These are phyloP conservation scores for Aspergillus ochraceus DNA, from an alignment of 2,329 filamentous ascomycete species.

Conservation along the genomic window DNA sequence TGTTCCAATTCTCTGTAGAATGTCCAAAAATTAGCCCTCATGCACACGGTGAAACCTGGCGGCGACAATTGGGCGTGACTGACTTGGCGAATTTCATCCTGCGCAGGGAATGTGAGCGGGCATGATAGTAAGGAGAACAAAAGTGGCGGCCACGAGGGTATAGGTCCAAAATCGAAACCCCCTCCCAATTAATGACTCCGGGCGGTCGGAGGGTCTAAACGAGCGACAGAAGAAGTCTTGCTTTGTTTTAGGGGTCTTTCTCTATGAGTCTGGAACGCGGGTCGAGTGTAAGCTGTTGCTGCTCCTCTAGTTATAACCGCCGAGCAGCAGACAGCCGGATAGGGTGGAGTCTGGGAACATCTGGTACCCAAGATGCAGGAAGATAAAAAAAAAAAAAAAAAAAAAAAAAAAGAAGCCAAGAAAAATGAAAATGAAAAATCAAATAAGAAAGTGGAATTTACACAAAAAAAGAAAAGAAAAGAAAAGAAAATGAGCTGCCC, in stretches of 20 bases:
- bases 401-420: background rate
- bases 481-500: background rate
- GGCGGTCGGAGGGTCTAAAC: background rate
- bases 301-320: background rate
- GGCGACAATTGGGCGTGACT: conserved; percentile 18
- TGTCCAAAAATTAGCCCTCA: conserved; percentile 18
- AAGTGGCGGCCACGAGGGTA: conserved; percentile 7
- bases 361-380: background rate
- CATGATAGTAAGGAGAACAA: conserved; percentile 16
- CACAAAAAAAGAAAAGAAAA: background rate
- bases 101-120: conserved; percentile 13
- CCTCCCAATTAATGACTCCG: background rate
- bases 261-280: background rate
- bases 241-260: background rate
- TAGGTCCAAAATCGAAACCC: background rate
- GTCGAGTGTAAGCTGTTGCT: background rate
- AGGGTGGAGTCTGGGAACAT: background rate
- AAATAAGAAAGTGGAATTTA: too few relatives aligned
- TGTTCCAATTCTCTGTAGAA: conserved; percentile 70
- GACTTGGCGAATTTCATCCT: conserved; percentile 65
- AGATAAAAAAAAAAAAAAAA: background rate
- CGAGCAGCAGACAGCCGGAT: background rate
- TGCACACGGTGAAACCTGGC: conserved; percentile 13
- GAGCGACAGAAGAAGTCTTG: background rate
- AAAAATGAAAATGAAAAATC: background rate